Percentiles rank a stretch among this genome's conserved stretches.
Evolutionary conservation across 2,329 filamentous ascomycete genomes (phyloP).

Genomic region (Passalora sequoiae): DNA sequence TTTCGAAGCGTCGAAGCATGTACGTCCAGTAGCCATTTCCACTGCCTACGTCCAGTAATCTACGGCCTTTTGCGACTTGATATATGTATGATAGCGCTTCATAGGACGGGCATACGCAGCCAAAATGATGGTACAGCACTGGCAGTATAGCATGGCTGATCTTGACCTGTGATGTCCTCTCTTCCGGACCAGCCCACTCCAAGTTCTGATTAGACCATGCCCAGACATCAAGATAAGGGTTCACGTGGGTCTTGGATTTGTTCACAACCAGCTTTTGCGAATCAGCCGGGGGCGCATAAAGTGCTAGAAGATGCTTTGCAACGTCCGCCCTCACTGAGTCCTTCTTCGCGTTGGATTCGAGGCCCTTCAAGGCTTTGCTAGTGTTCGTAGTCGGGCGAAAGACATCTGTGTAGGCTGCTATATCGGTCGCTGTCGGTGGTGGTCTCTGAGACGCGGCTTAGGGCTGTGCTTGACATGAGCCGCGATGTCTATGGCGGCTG

Average conservation of each 20-base stretch:
- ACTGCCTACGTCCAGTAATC: constrained; percentile 62
- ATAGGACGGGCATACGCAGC: constrained; percentile 64
- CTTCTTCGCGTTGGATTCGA: constrained; percentile 62
- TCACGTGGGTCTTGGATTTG: constrained; percentile 47
- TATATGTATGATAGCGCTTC: constrained; percentile 59
- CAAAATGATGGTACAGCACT: constrained; percentile 73
- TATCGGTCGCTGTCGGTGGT: constrained; percentile 53
- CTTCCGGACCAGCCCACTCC: constrained; percentile 60
- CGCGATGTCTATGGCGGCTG: not conserved
- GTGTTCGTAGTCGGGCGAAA: constrained; percentile 59
- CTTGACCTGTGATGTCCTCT: constrained; percentile 48
- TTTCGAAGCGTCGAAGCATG: constrained; percentile 58
- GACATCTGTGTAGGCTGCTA: constrained; percentile 61
- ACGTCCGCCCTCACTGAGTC: constrained; percentile 55
- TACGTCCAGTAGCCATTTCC: constrained; percentile 74
- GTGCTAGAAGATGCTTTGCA: constrained; percentile 52
- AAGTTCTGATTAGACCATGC: constrained; percentile 59
- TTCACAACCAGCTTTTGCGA: constrained; percentile 31
- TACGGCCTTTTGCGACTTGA: constrained; percentile 47
- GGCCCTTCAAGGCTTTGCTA: constrained; percentile 56
- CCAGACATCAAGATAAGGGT: constrained; percentile 66
- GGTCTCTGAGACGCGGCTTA: constrained; percentile 27
- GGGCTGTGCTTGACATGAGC: constrained; percentile 20
- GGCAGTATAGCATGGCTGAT: constrained; percentile 65
- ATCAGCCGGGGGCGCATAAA: constrained; percentile 47